A percentile compares a stretch with the other conserved stretches of the same genome.
These are phyloP conservation scores for Eimeria sp. DNA, from an alignment of 169 alveolate genomes.

Conservation along the genomic window DNA sequence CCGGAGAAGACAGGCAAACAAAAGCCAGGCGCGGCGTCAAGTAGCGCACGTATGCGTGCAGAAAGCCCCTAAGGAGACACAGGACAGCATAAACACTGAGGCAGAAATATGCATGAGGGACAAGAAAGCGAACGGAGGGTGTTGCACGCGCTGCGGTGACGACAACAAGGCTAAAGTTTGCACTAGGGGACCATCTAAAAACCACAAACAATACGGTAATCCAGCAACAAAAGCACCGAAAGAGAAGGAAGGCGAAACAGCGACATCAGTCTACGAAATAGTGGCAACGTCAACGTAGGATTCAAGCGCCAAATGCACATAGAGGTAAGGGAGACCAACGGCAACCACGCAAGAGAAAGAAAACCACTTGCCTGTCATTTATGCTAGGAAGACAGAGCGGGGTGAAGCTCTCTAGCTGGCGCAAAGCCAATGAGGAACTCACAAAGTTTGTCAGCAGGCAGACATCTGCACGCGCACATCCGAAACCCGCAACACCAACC, in stretches of 20 bases:
- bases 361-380: slow-evolving; percentile 85
- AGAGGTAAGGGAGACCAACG: neutral
- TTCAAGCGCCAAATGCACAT: neutral
- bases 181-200: neutral
- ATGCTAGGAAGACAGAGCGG: slow-evolving; percentile 94
- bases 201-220: neutral
- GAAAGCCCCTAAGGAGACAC: slow-evolving; percentile 82
- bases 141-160: neutral
- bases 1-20: slow-evolving; percentile 84
- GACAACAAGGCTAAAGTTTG: neutral
- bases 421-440: slow-evolving; percentile 90
- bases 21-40: slow-evolving; percentile 84
- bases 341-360: neutral
- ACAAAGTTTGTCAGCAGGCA: slow-evolving; percentile 92
- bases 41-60: slow-evolving; percentile 87
- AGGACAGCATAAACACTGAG: neutral
- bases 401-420: slow-evolving; percentile 94
- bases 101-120: neutral
- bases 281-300: neutral
- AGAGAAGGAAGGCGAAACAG: neutral
- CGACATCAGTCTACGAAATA: neutral
- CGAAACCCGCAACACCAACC: neutral
- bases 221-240: neutral
- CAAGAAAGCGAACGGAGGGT: neutral
- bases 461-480: slow-evolving; percentile 87